phyloP scores from a whole-genome alignment of 1,284 basidiomycete genomes.

The Grifola frondosa region DNA sequence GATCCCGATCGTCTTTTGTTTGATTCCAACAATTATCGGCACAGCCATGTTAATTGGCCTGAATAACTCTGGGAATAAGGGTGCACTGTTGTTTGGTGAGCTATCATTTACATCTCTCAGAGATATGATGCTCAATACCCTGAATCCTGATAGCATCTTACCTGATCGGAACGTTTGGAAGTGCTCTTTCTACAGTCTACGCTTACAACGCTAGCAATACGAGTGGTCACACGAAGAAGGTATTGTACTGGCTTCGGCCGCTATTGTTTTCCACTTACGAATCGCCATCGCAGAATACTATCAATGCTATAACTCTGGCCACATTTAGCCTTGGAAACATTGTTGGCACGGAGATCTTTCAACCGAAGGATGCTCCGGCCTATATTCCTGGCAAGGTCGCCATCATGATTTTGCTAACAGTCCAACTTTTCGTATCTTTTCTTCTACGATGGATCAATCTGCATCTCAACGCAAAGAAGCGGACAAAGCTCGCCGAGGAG shows the following conservation, averaged over 20 bases:
- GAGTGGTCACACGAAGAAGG: conserved; percentile 64
- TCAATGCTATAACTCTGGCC: conserved; percentile 53
- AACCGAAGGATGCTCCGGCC: conserved; percentile 55
- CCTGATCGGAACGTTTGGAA: conserved; percentile 54
- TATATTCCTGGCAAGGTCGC: conserved; percentile 61
- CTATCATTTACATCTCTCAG: not conserved
- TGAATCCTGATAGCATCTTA: conserved; percentile 40
- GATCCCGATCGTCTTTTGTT: conserved; percentile 55
- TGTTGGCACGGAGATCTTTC: conserved; percentile 57
- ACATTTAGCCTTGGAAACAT: conserved; percentile 56
- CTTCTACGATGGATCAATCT: conserved; percentile 55
- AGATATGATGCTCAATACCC: not conserved
- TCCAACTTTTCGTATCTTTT: conserved; percentile 47
- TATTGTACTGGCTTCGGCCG: not conserved
- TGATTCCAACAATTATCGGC: conserved; percentile 61
- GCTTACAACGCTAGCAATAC: conserved; percentile 66
- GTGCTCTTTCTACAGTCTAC: conserved; percentile 55
- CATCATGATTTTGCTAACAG: conserved; percentile 53
- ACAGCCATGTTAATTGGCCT: conserved; percentile 57
- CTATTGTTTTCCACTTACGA: not conserved
- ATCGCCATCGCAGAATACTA: conserved; percentile 38
- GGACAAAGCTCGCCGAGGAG: conserved; percentile 38
- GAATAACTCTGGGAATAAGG: conserved; percentile 46
- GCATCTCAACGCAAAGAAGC: conserved; percentile 49
- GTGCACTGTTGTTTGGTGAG: conserved; percentile 53